These are phyloP conservation scores for Furcasterigmium sp. DNA, from an alignment of 2,329 filamentous ascomycete species.

Conservation along the genomic window DNA sequence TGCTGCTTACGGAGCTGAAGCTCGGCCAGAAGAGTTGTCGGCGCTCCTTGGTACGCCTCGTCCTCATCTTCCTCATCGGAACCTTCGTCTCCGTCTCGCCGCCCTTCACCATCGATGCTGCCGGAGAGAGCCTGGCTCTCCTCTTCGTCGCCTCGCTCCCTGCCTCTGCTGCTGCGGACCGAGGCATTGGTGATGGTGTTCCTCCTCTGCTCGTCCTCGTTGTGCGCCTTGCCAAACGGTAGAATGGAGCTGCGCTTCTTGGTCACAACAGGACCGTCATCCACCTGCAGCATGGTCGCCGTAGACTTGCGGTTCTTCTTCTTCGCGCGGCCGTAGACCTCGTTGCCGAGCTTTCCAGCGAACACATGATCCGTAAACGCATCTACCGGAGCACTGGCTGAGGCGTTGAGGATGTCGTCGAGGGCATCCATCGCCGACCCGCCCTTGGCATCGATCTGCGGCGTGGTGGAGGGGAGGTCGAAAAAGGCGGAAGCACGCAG, in stretches of 20 bases:
- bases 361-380: conserved; percentile 90
- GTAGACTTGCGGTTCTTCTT: conserved; percentile 30
- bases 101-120: conserved; percentile 19
- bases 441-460: conserved; percentile 56
- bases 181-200: conserved; percentile 8
- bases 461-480: conserved; percentile 56
- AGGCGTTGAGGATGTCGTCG: conserved; percentile 87
- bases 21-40: conserved; percentile 88
- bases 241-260: conserved; percentile 47
- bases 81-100: conserved; percentile 16
- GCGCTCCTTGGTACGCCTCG: conserved; percentile 60
- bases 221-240: conserved; percentile 36
- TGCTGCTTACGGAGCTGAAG: conserved; percentile 87
- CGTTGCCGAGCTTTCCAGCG: conserved; percentile 67
- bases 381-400: conserved; percentile 77
- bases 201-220: conserved; percentile 11
- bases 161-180: not conserved
- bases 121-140: conserved; percentile 15
- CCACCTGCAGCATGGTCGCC: conserved; percentile 14
- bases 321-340: conserved; percentile 64
- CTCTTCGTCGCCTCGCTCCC: conserved; percentile 13
- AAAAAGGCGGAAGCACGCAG: conserved; percentile 90
- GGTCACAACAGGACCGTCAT: conserved; percentile 12
- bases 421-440: conserved; percentile 85
- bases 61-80: conserved; percentile 31